A percentile compares a stretch with the other conserved stretches of the same genome.
Conservation (phyloP, 1,139 yeast species). For the Pichiaceae sp. region DNA sequence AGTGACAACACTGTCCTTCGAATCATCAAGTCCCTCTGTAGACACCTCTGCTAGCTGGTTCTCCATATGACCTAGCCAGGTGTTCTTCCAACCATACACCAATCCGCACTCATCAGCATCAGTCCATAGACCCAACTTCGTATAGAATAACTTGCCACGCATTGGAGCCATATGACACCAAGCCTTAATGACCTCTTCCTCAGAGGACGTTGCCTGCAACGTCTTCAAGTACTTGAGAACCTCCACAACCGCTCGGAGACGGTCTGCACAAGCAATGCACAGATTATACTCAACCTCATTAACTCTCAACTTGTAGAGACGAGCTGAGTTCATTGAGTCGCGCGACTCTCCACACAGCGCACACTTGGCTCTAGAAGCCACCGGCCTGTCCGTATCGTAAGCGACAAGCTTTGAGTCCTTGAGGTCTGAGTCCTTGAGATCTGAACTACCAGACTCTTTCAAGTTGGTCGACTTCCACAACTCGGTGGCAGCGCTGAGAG, state of each 20-base stretch:
- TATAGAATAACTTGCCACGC: conserved; percentile 67
- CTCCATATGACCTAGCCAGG: conserved; percentile 13
- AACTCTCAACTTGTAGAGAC: conserved; percentile 60
- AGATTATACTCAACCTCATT: conserved; percentile 50
- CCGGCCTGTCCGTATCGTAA: conserved; percentile 34
- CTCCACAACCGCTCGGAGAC: conserved; percentile 78
- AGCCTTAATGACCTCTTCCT: conserved; percentile 27
- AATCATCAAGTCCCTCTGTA: not conserved
- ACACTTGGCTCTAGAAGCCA: conserved; percentile 70
- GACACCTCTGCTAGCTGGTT: not conserved
- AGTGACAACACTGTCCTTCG: no score
- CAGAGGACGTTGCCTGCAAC: conserved; percentile 9
- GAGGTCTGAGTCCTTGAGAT: conserved; percentile 1
- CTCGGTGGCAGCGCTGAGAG: conserved; percentile 79
- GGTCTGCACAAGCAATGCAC: conserved; percentile 74
- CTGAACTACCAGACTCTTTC: conserved; percentile 6
- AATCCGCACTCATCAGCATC: conserved; percentile 19
- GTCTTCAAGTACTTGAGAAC: conserved; percentile 68
- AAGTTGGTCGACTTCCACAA: conserved; percentile 32
- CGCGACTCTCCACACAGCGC: conserved; percentile 75
- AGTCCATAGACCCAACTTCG: conserved; percentile 68
- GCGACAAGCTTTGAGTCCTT: conserved; percentile 9
- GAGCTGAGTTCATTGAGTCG: conserved; percentile 61
- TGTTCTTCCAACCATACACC: conserved; percentile 23
- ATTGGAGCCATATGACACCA: conserved; percentile 54